Base-by-base conservation (phyloP, 2,329 filamentous ascomycete genomes). In the Aspergillus unguis region DNA sequence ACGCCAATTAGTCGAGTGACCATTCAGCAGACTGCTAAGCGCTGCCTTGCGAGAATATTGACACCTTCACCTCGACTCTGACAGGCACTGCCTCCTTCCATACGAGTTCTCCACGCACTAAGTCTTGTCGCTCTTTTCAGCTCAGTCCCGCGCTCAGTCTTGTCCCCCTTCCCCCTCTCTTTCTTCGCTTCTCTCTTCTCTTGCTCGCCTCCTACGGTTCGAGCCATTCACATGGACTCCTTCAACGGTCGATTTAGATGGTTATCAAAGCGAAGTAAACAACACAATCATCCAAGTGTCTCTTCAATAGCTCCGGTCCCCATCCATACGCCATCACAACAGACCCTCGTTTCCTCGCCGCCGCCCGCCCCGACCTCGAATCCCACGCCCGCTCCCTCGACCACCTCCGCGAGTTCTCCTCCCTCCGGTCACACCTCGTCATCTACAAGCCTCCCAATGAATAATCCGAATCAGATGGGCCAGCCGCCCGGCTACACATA, bases 401-500 rank as follows among this genome's bases (percentile, higher is more conserved):
- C 59, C 46, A 61, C 65, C 38, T 65, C 70, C 33, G 53, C 65
- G 42, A 69, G 66, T 38, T 67, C 71, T 46, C 68, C 72, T 37
- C 68, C 71, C 35, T 68, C 70, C 44, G 65, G 67, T 54, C 65
- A 68, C 59, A 77, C 73, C 63, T 71, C 75, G 41, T 79, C 77
- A 29, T 74, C 71, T 48, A 75, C 77, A 54, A 80, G 77, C 61
- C 73, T 80, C 42, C 72, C 79, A 62, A 84, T 84, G 77, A 85
- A 83, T 61, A 68, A 68, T 51, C 74, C 73, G 58, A 77, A 80
- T 58, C 75, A 76, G 38, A 74, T 82, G 61, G 83, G 82, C 61
- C 79, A 83, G 55, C 84, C 84, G 61, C 84, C 84, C 40, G 85
- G 81, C 65, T 86, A 86, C 69, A 80, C 81, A 54, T 82, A 83